Evolutionary conservation across 2,329 filamentous ascomycete genomes (phyloP).

Genomic region (Paecilomyces variotii): DNA sequence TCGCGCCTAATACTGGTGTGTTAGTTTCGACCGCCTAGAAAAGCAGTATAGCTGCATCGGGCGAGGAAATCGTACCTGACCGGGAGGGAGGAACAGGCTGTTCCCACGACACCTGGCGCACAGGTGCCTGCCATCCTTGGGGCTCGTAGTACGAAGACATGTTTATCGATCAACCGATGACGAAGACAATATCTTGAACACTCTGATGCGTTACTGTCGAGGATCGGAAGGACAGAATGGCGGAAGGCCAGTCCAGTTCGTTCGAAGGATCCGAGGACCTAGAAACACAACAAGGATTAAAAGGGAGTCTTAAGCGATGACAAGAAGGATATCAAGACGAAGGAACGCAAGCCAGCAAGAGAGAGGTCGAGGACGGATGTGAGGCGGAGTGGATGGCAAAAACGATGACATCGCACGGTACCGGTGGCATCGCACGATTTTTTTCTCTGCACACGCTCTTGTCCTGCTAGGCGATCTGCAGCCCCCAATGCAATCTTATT

Average conservation of each 20-base stretch:
- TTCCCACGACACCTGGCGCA: constrained; percentile 63
- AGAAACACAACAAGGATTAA: neutral
- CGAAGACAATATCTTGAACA: neutral
- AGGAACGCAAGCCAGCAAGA: neutral
- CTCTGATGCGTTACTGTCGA: neutral
- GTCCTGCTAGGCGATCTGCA: neutral
- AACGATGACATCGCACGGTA: constrained; percentile 8
- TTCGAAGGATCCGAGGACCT: neutral
- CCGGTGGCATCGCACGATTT: constrained; percentile 2
- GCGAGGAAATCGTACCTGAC: constrained; percentile 49
- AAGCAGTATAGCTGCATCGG: neutral
- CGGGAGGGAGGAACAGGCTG: constrained; percentile 64
- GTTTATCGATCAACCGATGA: constrained; percentile 5
- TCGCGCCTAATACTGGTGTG: constrained; percentile 52
- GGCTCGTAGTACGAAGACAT: constrained; percentile 65
- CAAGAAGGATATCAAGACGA: neutral
- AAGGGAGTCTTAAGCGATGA: neutral
- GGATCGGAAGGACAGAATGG: neutral
- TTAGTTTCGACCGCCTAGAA: constrained; percentile 10
- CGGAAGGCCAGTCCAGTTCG: constrained; percentile 4
- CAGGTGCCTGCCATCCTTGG: constrained; percentile 54
- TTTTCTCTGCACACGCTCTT: constrained; percentile 2
- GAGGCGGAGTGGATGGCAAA: constrained; percentile 6
- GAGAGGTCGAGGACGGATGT: neutral
- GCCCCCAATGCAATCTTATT: neutral